phyloP scores from a whole-genome alignment of 768 basidiomycete genomes.

The Suillus brevipes region DNA sequence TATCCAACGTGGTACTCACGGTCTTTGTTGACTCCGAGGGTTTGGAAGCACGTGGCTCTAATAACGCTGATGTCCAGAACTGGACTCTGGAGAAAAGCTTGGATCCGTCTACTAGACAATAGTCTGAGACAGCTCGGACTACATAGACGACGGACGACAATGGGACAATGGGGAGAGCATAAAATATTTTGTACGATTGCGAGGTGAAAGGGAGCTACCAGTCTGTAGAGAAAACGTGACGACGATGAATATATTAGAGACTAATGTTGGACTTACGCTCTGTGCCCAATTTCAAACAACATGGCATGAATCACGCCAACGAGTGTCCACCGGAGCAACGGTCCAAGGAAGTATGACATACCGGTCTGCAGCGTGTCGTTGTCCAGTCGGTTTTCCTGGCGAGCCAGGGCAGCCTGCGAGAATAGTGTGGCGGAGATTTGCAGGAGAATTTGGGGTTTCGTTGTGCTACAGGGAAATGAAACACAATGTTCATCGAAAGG shows the following conservation, averaged over 20 bases:
- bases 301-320: conserved; percentile 70
- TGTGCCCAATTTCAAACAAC: conserved; percentile 57
- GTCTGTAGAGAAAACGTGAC: conserved; percentile 35
- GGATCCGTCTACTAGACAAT: conserved; percentile 41
- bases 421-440: conserved; percentile 70
- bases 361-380: conserved; percentile 70
- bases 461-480: conserved; percentile 50
- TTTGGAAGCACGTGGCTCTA: conserved; percentile 38
- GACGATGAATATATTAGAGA: not conserved
- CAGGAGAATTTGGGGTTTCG: conserved; percentile 66
- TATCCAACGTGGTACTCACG: conserved; percentile 32
- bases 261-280: conserved; percentile 42
- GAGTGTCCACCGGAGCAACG: conserved; percentile 77
- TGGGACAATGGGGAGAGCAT: conserved; percentile 64
- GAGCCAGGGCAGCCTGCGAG: conserved; percentile 54
- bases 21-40: conserved; percentile 37
- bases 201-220: conserved; percentile 49
- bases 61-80: conserved; percentile 41
- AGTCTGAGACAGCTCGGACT: conserved; percentile 52
- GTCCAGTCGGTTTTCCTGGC: conserved; percentile 57
- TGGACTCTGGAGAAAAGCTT: conserved; percentile 30
- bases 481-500: not conserved
- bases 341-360: conserved; percentile 72
- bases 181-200: conserved; percentile 68
- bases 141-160: conserved; percentile 63